Evolutionary conservation across 768 basidiomycete species (phyloP), one percentile per base, ranked within the genome.

Genomic region (Rhodotorula diobovata): DNA sequence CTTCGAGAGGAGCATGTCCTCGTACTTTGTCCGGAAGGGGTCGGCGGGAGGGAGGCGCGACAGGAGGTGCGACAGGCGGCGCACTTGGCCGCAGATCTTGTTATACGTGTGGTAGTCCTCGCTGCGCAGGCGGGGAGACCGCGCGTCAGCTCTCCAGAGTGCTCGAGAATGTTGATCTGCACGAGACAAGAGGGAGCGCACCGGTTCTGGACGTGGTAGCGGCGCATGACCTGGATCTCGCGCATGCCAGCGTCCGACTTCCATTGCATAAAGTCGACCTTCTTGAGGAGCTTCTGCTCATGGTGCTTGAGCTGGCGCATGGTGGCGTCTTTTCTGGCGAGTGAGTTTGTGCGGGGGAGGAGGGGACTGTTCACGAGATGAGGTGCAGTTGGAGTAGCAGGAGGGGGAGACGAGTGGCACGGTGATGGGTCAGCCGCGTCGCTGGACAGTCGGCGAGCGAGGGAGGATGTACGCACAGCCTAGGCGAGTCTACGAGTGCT

Each of bases 261-360:
- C 95, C 95, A 98, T 91, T 95, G 80, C 70, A 97, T 85, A 81
- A 99, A 96, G 82, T 98, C 96, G 77, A 98, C 70, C 74, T 77
- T 77, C 53, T 72, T 72, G 55, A 76, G 69, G n/a, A 78, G 76
- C 64, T 76, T 74, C 80, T 93, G 88, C 81, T 99, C 95, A 82
- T 99, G 96, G 80, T 91, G 86, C 83, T 95, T 97, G 81, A 98
- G 86, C 82, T 95, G 89, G 74, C 94, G 85, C 84, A 96, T 93
- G 55, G 28, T 53, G 35, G 2, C 12, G 41, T 25, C 48, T 50
- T 11, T 23, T 7, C 11, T 2, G 25, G 23, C 11, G 48, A 6
- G 25, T 23, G 48, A 28, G 5, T 4, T 2, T n/a, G n/a, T n/a
- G n/a, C n/a, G 25, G 46, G 3, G 48, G 48, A 25, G 48, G 6